Evolutionary conservation across 2,329 filamentous ascomycete species (phyloP), one percentile per base, ranked within the genome.

Genomic region (Colletotrichum sidae): DNA sequence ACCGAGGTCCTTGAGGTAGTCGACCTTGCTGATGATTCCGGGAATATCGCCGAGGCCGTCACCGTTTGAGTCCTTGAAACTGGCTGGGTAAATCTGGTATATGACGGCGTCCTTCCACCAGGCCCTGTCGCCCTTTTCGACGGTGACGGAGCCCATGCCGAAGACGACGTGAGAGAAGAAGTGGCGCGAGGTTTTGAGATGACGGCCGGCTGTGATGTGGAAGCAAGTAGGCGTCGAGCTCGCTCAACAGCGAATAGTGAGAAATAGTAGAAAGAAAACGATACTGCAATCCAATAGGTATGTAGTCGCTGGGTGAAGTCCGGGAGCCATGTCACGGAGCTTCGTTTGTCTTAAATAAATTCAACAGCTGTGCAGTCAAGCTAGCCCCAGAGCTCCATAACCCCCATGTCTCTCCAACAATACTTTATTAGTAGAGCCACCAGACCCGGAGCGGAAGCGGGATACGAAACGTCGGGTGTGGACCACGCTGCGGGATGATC

Each of bases 1-100:
- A 0, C 89, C 89, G 0, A 92, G 76, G 2, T 78, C 76, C 71
- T 86, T 79, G 44, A 91, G 80, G 72, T 91, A 90, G 70, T 87
- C 81, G 1, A 92, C 78, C 67, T 88, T 87, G 46, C 83, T 83
- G 10, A 85, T 84, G 61, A 91, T 87, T n/a, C 89, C 89, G 7
- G 81, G 82, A 15, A 92, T 77, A 68, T 90, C 86, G 10, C 89
- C 88, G 69, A 87, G 80, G 55, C 89, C 87, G 70, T 88, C 84
- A 42, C 81, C 82, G 61, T 88, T 86, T 67, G 81, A 82, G 72
- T 86, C 84, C 59, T 83, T 83, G 73, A 85, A 88, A 0, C 84
- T 86, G 0, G 85, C 81, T 2, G 86, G 86, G 75, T 87, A 88
- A 69, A 88, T 84, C 69, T 88, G 86, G 71, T 88, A 88, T 58